Evolutionary conservation across 2,329 filamentous ascomycete genomes (phyloP).

Genomic region (Camillea tinctor): DNA sequence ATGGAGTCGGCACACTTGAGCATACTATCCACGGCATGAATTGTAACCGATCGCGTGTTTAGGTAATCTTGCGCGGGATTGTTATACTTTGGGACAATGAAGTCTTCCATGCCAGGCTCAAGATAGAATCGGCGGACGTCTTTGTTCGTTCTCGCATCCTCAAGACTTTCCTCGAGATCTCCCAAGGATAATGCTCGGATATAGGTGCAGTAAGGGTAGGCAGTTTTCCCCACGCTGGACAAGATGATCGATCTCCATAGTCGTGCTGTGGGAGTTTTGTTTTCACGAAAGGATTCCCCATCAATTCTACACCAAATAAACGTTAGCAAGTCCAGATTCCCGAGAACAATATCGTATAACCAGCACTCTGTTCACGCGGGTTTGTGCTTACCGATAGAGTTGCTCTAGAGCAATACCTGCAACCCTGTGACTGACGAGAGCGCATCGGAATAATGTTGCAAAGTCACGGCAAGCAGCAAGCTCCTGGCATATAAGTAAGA

Average conservation of each 20-base stretch:
- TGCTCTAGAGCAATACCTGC: slow-evolving; percentile 58
- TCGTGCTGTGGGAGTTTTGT: slow-evolving; percentile 54
- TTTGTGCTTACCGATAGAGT: slow-evolving; percentile 57
- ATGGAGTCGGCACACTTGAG: slow-evolving; percentile 57
- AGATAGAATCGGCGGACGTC: slow-evolving; percentile 39
- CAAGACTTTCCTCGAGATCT: slow-evolving; percentile 58
- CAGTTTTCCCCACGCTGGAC: slow-evolving; percentile 60
- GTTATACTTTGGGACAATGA: slow-evolving; percentile 28
- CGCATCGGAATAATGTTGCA: slow-evolving; percentile 58
- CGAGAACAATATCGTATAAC: too few species aligned
- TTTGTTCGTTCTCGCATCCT: slow-evolving; percentile 42
- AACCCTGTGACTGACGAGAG: slow-evolving; percentile 53
- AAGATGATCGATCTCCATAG: slow-evolving; percentile 68
- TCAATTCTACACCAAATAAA: slow-evolving; percentile 39
- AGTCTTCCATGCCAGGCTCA: slow-evolving; percentile 37
- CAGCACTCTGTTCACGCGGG: background rate
- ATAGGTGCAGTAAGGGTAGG: slow-evolving; percentile 69
- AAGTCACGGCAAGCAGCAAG: slow-evolving; percentile 57
- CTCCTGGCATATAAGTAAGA: slow-evolving; percentile 60
- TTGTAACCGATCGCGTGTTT: slow-evolving; percentile 15
- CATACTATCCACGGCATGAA: slow-evolving; percentile 38
- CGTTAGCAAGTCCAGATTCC: too few species aligned
- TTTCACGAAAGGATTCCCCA: slow-evolving; percentile 43
- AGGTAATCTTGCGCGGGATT: background rate
- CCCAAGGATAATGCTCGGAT: slow-evolving; percentile 63